Base-by-base conservation (phyloP, 2,329 filamentous ascomycete genomes). In the Raffaelea ambrosiae region DNA sequence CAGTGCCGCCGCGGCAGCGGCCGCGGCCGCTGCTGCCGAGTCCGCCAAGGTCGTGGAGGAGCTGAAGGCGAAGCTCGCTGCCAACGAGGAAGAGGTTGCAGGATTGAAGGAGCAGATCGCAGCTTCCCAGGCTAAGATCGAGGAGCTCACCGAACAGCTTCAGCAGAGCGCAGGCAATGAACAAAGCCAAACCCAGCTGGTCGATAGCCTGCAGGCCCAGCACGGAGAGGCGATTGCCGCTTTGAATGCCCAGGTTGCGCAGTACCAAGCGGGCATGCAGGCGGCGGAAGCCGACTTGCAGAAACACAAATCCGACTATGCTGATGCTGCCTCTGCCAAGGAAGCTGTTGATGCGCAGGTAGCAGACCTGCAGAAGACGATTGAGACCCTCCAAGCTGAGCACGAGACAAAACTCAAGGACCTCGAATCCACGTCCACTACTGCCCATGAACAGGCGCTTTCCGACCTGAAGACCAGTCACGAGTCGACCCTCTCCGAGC, bases 51-150 rank as follows among this genome's bases (percentile, higher is more conserved):
- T 79, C 56, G 65, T 77, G 3, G 79, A 83, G 44, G 73, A 78
- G 41, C 67, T 84, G 40, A 83, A 79, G 65, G 61, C 68, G 8
- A 81, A 81, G 62, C 66, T 84, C 20, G 67, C 69, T 4, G 70
- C 76, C 29, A 79, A 76, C 52, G 77, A 83, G 57, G 61, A 70
- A 7, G 75, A 81, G 57, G 74, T 83, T 10, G 70, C 74, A 47
- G 63, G 72, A 13, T 69, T 83, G 26, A 79, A 77, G 60, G 66
- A 68, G 5, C 73, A 83, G 55, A 71, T 83, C 43, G 64, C 71
- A 49, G 63, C 71, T 9, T 78, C 76, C 1, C 68, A 81, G 57
- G 72, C 72, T 44, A 81, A 74, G 56, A 69, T 83, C 47, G 59
- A 69, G 2, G 70, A 77, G 54, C 68, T 83, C 19, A 71, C 69